Evolutionary conservation across 257 asterid genomes (phyloP).

Genomic region (Nicotiana tomentosiformis): DNA sequence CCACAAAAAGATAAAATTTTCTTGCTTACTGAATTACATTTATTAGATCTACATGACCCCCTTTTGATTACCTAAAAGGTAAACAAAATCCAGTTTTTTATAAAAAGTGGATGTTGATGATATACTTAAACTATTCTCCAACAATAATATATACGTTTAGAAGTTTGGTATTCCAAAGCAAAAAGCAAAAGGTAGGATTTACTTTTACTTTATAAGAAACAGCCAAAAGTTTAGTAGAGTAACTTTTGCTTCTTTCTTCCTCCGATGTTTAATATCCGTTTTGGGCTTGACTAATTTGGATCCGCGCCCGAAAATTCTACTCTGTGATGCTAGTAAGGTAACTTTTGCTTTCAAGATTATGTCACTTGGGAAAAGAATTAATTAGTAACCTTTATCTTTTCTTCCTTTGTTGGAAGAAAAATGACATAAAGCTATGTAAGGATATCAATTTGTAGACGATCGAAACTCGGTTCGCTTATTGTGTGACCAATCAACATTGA

Average conservation of each 20-base stretch:
- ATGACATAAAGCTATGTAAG: background rate
- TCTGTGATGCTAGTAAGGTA: too few relatives aligned
- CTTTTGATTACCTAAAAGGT: background rate
- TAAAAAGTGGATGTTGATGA: background rate
- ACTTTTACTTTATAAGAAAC: background rate
- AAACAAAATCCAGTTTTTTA: background rate
- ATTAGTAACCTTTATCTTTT: background rate
- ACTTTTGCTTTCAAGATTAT: background rate
- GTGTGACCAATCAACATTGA: too few relatives aligned
- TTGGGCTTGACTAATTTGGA: too few relatives aligned
- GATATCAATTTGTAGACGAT: background rate
- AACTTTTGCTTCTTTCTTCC: too few relatives aligned
- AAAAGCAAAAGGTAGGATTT: background rate
- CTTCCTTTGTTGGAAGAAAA: background rate
- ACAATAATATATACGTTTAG: background rate
- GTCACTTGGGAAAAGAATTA: background rate
- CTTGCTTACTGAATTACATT: background rate
- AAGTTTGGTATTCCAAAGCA: background rate
- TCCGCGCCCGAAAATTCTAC: accelerated
- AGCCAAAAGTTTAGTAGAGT: background rate
- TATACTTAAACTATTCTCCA: background rate
- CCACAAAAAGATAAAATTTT: background rate
- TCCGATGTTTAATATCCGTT: too few relatives aligned
- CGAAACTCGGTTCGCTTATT: too few relatives aligned
- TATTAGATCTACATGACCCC: background rate